Percentiles rank a stretch among this genome's conserved stretches.
Conservation (phyloP, 2,329 filamentous ascomycete species). For the Microdochium nivale region DNA sequence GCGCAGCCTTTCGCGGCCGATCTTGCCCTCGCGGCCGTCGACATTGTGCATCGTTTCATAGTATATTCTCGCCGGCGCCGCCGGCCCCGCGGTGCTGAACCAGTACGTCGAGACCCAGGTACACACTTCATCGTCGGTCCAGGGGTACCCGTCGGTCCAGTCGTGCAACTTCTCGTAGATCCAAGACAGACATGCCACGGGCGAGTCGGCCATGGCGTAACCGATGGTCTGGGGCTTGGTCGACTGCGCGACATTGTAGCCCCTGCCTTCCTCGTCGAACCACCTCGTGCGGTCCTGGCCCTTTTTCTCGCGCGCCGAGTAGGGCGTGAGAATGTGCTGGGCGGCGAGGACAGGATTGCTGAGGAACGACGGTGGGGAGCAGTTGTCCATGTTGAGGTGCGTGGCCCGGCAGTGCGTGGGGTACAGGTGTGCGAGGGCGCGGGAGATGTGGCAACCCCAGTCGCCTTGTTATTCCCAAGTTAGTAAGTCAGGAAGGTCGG, state of each 20-base stretch:
- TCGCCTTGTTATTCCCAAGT: conserved; percentile 16
- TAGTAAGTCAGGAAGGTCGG: conserved; percentile 12
- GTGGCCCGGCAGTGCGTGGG: conserved; percentile 46
- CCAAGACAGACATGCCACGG: conserved; percentile 65
- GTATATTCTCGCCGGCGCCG: conserved; percentile 61
- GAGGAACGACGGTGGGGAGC: conserved; percentile 36
- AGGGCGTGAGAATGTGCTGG: conserved; percentile 44
- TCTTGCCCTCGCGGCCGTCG: conserved; percentile 12
- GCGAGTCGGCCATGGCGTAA: conserved; percentile 60
- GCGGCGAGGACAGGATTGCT: conserved; percentile 49
- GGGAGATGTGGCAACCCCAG: conserved; percentile 48
- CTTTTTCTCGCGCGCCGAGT: conserved; percentile 38
- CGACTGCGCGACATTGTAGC: conserved; percentile 50
- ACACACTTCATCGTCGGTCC: conserved; percentile 68
- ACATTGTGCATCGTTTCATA: conserved; percentile 50
- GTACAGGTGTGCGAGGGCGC: conserved; percentile 49
- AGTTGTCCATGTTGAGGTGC: conserved; percentile 50
- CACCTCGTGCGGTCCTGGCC: conserved; percentile 44
- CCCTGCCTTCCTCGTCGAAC: conserved; percentile 48
- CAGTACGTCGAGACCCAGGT: conserved; percentile 69
- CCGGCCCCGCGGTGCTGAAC: conserved; percentile 59
- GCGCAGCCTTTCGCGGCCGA: conserved; percentile 4
- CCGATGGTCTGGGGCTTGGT: conserved; percentile 68
- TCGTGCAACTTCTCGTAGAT: conserved; percentile 74
- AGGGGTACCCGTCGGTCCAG: conserved; percentile 65